Conservation (phyloP, 2,329 filamentous ascomycete species). For the Fusarium proliferatum region DNA sequence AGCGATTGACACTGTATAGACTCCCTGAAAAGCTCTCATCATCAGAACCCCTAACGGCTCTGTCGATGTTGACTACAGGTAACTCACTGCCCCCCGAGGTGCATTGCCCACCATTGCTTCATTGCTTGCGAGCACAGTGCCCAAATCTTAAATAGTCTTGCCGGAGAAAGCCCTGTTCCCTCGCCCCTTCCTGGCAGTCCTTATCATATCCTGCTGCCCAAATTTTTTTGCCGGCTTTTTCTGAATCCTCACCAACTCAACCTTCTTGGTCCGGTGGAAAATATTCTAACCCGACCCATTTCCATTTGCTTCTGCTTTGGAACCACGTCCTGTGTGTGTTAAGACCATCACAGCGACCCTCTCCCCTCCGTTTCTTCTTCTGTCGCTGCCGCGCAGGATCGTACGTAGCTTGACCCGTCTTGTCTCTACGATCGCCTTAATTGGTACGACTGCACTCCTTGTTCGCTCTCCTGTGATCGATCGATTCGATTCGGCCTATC, state of each 20-base stretch:
- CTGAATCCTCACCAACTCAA: constrained; percentile 52
- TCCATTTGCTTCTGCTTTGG: constrained; percentile 49
- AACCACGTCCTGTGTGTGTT: constrained; percentile 46
- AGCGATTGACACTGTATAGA: constrained; percentile 20
- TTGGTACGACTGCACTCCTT: constrained; percentile 47
- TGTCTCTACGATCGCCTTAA: constrained; percentile 43
- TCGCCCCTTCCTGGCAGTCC: constrained; percentile 47
- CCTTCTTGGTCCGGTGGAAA: constrained; percentile 53
- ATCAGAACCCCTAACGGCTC: not conserved
- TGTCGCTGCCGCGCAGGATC: constrained; percentile 47
- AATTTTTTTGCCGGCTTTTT: constrained; percentile 51
- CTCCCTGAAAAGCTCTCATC: constrained; percentile 12
- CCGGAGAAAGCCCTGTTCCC: constrained; percentile 36
- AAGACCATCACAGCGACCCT: constrained; percentile 46
- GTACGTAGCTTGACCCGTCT: constrained; percentile 51
- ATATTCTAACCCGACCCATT: constrained; percentile 48
- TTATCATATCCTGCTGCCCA: constrained; percentile 53
- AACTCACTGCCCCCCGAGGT: not conserved
- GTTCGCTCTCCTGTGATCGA: constrained; percentile 34
- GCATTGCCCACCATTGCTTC: not conserved
- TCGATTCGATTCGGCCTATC: constrained; percentile 43
- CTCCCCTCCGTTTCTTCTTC: constrained; percentile 41
- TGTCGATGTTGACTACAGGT: constrained; percentile 4
- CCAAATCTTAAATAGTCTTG: constrained; percentile 19
- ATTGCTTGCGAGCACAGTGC: constrained; percentile 27